phyloP scores from a whole-genome alignment of 176 grass and related monocot species.

The Phoenix roebelenii region DNA sequence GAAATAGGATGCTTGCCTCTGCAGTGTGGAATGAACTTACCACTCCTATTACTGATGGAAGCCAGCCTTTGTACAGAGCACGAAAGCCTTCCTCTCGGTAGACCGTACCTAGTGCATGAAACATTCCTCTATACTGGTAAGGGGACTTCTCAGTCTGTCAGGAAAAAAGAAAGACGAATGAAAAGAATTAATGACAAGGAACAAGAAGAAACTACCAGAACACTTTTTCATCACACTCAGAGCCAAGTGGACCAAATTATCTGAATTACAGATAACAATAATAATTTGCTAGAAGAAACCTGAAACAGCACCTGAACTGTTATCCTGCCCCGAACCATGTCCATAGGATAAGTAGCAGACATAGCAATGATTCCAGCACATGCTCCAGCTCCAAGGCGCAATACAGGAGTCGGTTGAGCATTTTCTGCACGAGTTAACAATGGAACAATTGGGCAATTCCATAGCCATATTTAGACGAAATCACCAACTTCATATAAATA shows the following conservation, averaged over 20 bases:
- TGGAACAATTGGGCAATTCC: too few species aligned
- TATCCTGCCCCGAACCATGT: slow-evolving; percentile 98
- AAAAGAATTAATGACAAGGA: background rate
- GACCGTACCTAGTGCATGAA: slow-evolving; percentile 86
- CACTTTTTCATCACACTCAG: too few species aligned
- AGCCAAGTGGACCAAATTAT: too few species aligned
- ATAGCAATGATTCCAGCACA: slow-evolving; percentile 99
- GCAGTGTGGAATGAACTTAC: slow-evolving; percentile 36
- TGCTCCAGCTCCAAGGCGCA: slow-evolving; percentile 92
- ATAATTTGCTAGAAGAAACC: background rate
- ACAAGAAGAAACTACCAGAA: background rate
- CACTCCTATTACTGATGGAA: slow-evolving; percentile 98
- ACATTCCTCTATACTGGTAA: slow-evolving; percentile 97
- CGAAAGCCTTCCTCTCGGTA: slow-evolving; percentile 98
- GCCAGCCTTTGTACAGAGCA: slow-evolving; percentile 96
- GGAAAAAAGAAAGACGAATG: slow-evolving; percentile 6
- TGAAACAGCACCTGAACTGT: slow-evolving; percentile 69
- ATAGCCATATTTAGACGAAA: too few species aligned
- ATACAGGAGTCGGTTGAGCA: slow-evolving; percentile 71
- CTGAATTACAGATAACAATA: too few species aligned
- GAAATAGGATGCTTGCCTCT: too few species aligned
- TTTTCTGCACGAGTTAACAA: slow-evolving; percentile 42
- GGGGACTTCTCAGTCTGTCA: slow-evolving; percentile 85
- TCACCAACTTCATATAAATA: too few species aligned
- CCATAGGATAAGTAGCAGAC: slow-evolving; percentile 99